Evolutionary conservation across 2,329 filamentous ascomycete genomes (phyloP), one percentile per base, ranked within the genome.

Genomic region (Sarocladiaceae sp.): DNA sequence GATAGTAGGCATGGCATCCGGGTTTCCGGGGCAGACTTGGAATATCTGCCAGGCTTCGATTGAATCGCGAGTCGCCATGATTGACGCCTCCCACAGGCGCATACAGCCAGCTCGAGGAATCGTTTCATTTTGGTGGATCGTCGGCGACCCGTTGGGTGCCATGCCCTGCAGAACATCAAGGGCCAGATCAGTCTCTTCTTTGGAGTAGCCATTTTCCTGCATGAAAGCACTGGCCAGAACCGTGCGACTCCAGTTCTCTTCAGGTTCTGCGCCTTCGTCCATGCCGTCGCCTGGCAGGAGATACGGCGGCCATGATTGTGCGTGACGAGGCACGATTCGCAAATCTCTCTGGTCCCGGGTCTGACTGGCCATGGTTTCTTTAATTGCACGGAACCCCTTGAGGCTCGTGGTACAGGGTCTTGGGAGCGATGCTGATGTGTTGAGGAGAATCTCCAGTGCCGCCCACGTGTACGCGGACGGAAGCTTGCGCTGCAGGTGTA

Each of bases 301-400:
- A 64, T 83, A 85, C 0, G 83, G 83, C 10, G 83, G 83, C 83
- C 82, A 86, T 2, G 72, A 73, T 48, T 74, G 70, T 2, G 70
- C 67, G 52, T 81, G 73, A 25, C 79, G 74, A 18, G 65, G 57
- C 2, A 77, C 72, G 28, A 73, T 75, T 29, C 71, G 73, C 13
- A 64, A 66, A 62, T 86, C 83, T 4, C 65, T 66, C 6, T 66
- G 60, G 8, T 76, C 78, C 59, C 83, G 85, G 39, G 72, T 71
- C 52, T 78, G 68, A 2, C 74, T 79, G 6, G 79, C 63, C 52
- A 86, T 62, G 2, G 84, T 78, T 35, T 68, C 58, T 33, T 77
- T 72, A 40, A 86, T 78, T 3, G 80, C 75, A 47, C 71, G 70
- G 53, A 84, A 86, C 18, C 78, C 78, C 1, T 60, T 56, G 29